Evolutionary conservation across 371 early-diverging fungal species (phyloP), one percentile per base, ranked within the genome.

Genomic region (Circinella minor): DNA sequence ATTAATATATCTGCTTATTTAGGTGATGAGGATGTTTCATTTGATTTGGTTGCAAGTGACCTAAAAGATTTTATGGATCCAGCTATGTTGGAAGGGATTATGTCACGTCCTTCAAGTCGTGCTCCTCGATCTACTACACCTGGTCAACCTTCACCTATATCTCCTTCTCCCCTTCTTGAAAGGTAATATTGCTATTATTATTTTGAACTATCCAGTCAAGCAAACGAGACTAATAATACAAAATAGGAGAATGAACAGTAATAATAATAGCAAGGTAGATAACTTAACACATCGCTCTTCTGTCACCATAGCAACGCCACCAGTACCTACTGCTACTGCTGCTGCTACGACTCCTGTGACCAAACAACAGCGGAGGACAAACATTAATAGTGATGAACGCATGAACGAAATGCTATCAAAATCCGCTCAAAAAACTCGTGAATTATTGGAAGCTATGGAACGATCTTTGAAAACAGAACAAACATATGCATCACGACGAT

Each of bases 41-140:
- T 70, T 39, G 70, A 74, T 27, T 39, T 74, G 17, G 68, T 66
- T 0, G 57, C 70, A 34, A 74, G 74, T 47, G 70, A 69, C 46
- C 54, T 74, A 8, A 46, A 63, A 14, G 74, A 74, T 27, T 67
- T 69, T 49, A 68, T 74, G 7, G 70, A 74, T 63, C 74, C 70
- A 17, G 48, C 36, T 10, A 55, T 74, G 63, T 60, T 72, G 18
- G 66, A 71, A 27, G 72, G 55, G 13, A 49, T 61, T 9, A 49
- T 74, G 55, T 74, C 74, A 15, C 70, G 74, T 15, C 74, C 74
- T 38, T 36, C 64, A 11, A 73, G 73, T 47, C 71, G 73, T 8
- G 61, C 63, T 13, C 73, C 73, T 51, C 36, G 69, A 51, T 66
- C 57, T 14, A 57, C 36, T 5, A 37, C 38, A 6, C 66, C 39